Evolutionary conservation across 805 yeast genomes (phyloP), one percentile per base, ranked within the genome.

Genomic region (Saccharomycopsis sp.): DNA sequence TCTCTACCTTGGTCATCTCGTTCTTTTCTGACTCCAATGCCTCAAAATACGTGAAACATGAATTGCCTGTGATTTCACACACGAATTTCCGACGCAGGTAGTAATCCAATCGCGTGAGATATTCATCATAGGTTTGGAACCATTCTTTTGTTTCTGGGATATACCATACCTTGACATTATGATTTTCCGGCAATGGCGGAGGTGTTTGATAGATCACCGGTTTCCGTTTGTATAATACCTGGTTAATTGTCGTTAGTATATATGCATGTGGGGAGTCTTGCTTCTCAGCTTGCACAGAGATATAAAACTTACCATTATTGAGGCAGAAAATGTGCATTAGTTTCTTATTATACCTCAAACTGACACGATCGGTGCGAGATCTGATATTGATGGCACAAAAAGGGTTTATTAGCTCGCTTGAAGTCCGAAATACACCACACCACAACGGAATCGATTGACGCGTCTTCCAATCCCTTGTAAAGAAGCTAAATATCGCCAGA

Each of bases 31-130:
- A 84, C 56, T 83, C 82, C 52, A 82, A 77, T 0, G 98, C 99
- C 67, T 94, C 96, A 69, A 92, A 92, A 69, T 81, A 94, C 0
- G 97, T 89, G 59, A 93, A 78, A 66, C 96, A 87, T 17, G 97
- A 86, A 66, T 90, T 89, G 14, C 99, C 99, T 0, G 97, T 89
- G 54, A 93, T 87, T 72, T 94, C 99, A 74, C 98, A 94, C 12
- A 91, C 94, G 72, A 94, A 94, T 69, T 89, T 88, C 64, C 83
- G 84, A 55, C 81, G 77, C 60, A 79, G 79, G 70, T 87, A 88
- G 71, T 86, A 87, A 69, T 87, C 90, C 76, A 87, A 72, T 57
- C 93, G 73, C 22, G 73, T 73, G 54, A 94, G 73, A 66, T 89
- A 93, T 8, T 85, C 90, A 56, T 86, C 89, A 70, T 94, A 93